These are phyloP conservation scores for Malus sylvestris DNA, from an alignment of 306 rosid species.

Conservation along the genomic window DNA sequence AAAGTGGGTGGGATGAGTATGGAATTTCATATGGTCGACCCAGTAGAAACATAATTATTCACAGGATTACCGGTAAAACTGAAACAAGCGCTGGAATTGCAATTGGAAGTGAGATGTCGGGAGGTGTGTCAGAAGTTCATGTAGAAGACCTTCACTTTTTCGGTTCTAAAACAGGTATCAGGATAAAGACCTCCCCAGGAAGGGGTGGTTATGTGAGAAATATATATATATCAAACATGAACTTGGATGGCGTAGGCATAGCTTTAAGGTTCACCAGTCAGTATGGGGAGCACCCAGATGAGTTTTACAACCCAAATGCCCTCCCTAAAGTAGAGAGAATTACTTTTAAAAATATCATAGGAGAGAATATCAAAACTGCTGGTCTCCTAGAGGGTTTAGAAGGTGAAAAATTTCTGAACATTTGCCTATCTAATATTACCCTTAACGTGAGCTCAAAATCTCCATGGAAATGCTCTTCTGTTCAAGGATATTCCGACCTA, in stretches of 20 bases:
- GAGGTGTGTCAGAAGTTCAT: constrained; percentile 64
- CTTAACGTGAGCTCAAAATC: constrained; percentile 40
- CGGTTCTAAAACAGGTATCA: constrained; percentile 42
- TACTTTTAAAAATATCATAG: constrained; percentile 50
- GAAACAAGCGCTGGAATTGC: constrained; percentile 58
- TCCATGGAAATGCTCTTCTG: constrained; percentile 69
- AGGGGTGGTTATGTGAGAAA: constrained; percentile 77
- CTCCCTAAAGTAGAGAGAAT: constrained; percentile 50
- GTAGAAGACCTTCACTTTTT: constrained; percentile 49
- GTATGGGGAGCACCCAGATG: constrained; percentile 73
- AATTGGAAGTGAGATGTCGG: constrained; percentile 87
- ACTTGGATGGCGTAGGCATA: constrained; percentile 40
- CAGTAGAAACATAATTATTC: constrained; percentile 48
- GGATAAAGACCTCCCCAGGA: constrained; percentile 76
- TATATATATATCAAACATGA: constrained; percentile 50
- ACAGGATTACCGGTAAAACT: constrained; percentile 45
- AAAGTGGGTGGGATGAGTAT: constrained; percentile 86
- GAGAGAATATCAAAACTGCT: constrained; percentile 42
- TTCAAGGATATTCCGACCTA: constrained; percentile 55
- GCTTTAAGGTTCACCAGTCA: constrained; percentile 60
- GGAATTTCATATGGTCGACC: constrained; percentile 66
- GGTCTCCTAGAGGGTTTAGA: constrained; percentile 66
- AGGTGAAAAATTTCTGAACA: constrained; percentile 46
- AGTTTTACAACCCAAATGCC: constrained; percentile 45
- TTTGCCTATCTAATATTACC: constrained; percentile 55